Evolutionary conservation across 2,329 filamentous ascomycete genomes (phyloP).

Genomic region (Niveomyces coronatus): DNA sequence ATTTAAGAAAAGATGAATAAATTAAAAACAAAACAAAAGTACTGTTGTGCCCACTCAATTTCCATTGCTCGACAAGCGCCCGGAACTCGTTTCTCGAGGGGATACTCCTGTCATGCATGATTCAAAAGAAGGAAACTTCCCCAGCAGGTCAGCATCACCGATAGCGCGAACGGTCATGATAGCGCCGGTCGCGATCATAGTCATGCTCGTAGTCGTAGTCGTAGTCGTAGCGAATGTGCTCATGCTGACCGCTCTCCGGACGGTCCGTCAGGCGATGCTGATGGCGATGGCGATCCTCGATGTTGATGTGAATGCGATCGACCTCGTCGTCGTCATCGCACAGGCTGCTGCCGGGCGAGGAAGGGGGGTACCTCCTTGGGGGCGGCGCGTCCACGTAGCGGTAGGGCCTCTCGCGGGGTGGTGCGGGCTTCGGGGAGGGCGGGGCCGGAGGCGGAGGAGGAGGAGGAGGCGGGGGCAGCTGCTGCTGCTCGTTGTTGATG

Average conservation of each 20-base stretch:
- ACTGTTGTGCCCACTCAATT: too few species aligned
- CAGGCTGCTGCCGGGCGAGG: conserved; percentile 5
- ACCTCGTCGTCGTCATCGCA: conserved; percentile 21
- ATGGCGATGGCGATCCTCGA: conserved; percentile 17
- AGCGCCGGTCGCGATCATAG: not conserved
- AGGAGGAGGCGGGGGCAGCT: conserved; percentile 22
- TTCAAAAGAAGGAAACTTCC: too few species aligned
- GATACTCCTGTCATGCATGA: too few species aligned
- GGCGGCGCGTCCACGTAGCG: conserved; percentile 7
- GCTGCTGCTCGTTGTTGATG: conserved; percentile 11
- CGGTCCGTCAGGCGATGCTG: conserved; percentile 4
- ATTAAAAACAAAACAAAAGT: too few species aligned
- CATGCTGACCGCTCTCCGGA: conserved; percentile 2
- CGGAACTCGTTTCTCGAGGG: too few species aligned
- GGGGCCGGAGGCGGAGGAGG: too few species aligned
- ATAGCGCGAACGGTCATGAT: conserved; percentile 1
- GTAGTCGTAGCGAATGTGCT: not conserved
- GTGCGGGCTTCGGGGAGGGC: too few species aligned
- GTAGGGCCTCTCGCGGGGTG: conserved; percentile 12
- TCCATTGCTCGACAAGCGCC: too few species aligned
- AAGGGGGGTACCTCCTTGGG: not conserved
- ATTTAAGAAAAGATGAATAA: too few species aligned
- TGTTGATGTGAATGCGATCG: conserved; percentile 13
- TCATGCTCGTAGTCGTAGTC: not conserved
- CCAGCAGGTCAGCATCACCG: conserved; percentile 1